Evolutionary conservation across 306 rosid species (phyloP), one percentile per base, ranked within the genome.

Genomic region (Crataegus laevigata): DNA sequence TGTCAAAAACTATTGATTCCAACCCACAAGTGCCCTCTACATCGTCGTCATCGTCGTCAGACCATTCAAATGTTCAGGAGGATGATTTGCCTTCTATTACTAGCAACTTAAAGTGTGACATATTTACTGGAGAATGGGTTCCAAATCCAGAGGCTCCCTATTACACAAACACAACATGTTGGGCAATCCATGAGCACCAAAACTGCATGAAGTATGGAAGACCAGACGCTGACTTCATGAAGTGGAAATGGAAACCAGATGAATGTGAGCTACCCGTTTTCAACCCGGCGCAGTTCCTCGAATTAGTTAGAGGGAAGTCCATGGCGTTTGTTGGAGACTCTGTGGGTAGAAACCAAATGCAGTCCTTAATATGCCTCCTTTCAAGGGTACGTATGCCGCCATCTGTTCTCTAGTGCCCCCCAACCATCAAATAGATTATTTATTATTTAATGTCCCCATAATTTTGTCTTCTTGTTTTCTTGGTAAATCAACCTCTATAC

Each of bases 261-360:
- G 96, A 75, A 1, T 94, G 98, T 75, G 91, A 94, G 0, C 76
- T 94, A 0, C 97, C 96, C 0, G 55, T 89, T 3, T 91, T 94
- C 76, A 88, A 94, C 42, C 96, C 98, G 9, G 87, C 89, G 26
- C 93, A 90, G 80, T 94, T 94, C 50, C 81, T 94, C 0, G 97
- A 94, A 13, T 47, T 94, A 57, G 66, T 94, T 5, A 87, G 94
- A 59, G 96, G 85, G 15, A 91, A 91, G 71, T 89, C 98, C 15
- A 47, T 94, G 87, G 98, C 97, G 57, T 94, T 94, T 80, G 87
- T 94, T 71, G 97, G 98, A 26, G 98, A 94, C 62, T 94, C 98
- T 12, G 96, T 94, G n/a, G 96, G 90, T 0, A 88, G 98, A 81
- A 94, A 94, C 82, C 98, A 94, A 79, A 89, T 91, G 94, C 90